These are phyloP conservation scores for Candida michaelii DNA, from an alignment of 805 yeast species.

Conservation along the genomic window DNA sequence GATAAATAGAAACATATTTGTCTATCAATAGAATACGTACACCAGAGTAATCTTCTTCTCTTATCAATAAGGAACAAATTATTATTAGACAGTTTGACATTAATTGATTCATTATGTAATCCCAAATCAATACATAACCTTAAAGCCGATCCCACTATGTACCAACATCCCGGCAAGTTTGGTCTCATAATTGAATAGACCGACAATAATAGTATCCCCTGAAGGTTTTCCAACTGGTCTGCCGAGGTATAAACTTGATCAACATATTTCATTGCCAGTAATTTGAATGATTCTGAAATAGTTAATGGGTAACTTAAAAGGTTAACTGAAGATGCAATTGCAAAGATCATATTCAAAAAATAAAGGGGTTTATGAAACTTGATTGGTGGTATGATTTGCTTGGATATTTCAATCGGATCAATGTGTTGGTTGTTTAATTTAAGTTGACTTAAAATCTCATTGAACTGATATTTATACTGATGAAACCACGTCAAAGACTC, in stretches of 20 bases:
- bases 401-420: slow-evolving; percentile 35
- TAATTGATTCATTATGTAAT: slow-evolving; percentile 63
- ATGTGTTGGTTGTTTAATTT: slow-evolving; percentile 12
- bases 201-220: slow-evolving; percentile 67
- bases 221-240: slow-evolving; percentile 69
- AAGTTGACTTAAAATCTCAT: slow-evolving; percentile 8
- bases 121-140: slow-evolving; percentile 83
- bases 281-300: slow-evolving; percentile 67
- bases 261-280: slow-evolving; percentile 60
- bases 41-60: slow-evolving; percentile 82
- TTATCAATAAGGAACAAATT: slow-evolving; percentile 64
- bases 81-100: slow-evolving; percentile 25
- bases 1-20: slow-evolving; percentile 85
- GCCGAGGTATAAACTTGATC: slow-evolving; percentile 56
- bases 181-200: slow-evolving; percentile 85
- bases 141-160: slow-evolving; percentile 75
- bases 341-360: slow-evolving; percentile 74
- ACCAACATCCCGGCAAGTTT: slow-evolving; percentile 91
- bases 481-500: slow-evolving; percentile 49
- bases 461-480: slow-evolving; percentile 37
- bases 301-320: slow-evolving; percentile 65
- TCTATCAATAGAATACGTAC: slow-evolving; percentile 81
- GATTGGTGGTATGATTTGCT: slow-evolving; percentile 44
- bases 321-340: slow-evolving; percentile 74
- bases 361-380: slow-evolving; percentile 56